phyloP scores from a whole-genome alignment of 768 basidiomycete genomes.

The Russula earlei region DNA sequence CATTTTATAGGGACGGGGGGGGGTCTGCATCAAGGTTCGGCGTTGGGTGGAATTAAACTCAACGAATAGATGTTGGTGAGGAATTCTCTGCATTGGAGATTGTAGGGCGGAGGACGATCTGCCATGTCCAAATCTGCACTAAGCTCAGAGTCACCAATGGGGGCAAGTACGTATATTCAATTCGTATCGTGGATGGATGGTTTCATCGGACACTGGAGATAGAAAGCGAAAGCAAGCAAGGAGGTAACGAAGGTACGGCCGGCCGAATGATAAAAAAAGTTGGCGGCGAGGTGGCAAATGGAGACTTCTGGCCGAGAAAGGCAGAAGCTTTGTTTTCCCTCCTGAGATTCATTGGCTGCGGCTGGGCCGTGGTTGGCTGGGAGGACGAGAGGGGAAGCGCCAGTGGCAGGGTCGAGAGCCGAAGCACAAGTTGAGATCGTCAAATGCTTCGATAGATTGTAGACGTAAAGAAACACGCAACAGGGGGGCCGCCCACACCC shows the following conservation, averaged over 20 bases:
- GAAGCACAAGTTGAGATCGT: slow-evolving; percentile 12
- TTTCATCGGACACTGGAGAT: slow-evolving; percentile 6
- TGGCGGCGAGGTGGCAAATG: slow-evolving; percentile 14
- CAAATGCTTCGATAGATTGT: slow-evolving; percentile 14
- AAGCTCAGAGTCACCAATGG: slow-evolving; percentile 11
- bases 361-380: neutral
- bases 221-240: slow-evolving; percentile 5
- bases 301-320: slow-evolving; percentile 12
- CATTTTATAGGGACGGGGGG: slow-evolving; percentile 15
- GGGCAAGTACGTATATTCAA: slow-evolving; percentile 4
- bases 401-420: slow-evolving; percentile 7
- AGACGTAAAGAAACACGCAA: slow-evolving; percentile 17
- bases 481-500: slow-evolving; percentile 13
- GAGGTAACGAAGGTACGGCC: slow-evolving; percentile 4
- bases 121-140: slow-evolving; percentile 12
- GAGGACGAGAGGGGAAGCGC: neutral
- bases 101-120: slow-evolving; percentile 1
- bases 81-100: neutral
- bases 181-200: neutral
- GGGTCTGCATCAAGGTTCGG: neutral
- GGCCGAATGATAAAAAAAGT: slow-evolving; percentile 2
- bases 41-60: neutral
- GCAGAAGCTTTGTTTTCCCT: slow-evolving; percentile 9
- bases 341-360: slow-evolving; percentile 4
- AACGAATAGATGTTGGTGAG: neutral